A percentile compares a stretch with the other conserved stretches of the same genome.
phyloP scores from a whole-genome alignment of 140 eudicot species.

The Senecio squalidus region DNA sequence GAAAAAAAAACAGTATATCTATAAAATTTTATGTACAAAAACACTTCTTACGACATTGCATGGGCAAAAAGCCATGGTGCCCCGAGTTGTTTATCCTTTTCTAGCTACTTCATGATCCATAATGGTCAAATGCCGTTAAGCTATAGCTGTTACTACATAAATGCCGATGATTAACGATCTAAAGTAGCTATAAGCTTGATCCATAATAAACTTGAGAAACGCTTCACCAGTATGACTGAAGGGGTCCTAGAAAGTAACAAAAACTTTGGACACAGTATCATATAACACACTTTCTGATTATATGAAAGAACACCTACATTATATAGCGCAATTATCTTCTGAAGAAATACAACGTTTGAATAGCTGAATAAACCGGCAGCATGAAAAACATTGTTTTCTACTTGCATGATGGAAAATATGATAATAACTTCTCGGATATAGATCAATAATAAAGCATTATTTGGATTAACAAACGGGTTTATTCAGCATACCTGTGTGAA shows the following conservation, averaged over 20 bases:
- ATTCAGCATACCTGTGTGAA: not conserved
- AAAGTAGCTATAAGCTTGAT: not conserved
- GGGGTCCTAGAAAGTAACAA: not conserved
- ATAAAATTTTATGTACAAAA: not conserved
- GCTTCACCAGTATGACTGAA: not conserved
- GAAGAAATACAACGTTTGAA: not conserved
- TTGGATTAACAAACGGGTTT: not conserved
- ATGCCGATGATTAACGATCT: not conserved
- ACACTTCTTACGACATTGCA: not conserved
- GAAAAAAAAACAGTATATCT: too few relatives aligned
- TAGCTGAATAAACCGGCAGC: not conserved
- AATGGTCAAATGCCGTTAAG: not conserved
- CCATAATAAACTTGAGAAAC: not conserved
- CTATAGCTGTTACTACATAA: not conserved
- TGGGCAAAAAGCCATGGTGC: not conserved
- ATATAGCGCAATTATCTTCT: not conserved
- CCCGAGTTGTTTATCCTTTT: not conserved
- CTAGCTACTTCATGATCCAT: not conserved
- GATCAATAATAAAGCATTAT: not conserved
- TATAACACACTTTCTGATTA: not conserved
- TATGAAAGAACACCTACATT: not conserved
- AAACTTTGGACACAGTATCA: not conserved
- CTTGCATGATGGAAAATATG: not conserved
- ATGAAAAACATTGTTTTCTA: constrained; percentile 8
- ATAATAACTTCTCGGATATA: not conserved